phyloP scores from a whole-genome alignment of 2,329 filamentous ascomycete genomes.

The Blastomyces gilchristii region DNA sequence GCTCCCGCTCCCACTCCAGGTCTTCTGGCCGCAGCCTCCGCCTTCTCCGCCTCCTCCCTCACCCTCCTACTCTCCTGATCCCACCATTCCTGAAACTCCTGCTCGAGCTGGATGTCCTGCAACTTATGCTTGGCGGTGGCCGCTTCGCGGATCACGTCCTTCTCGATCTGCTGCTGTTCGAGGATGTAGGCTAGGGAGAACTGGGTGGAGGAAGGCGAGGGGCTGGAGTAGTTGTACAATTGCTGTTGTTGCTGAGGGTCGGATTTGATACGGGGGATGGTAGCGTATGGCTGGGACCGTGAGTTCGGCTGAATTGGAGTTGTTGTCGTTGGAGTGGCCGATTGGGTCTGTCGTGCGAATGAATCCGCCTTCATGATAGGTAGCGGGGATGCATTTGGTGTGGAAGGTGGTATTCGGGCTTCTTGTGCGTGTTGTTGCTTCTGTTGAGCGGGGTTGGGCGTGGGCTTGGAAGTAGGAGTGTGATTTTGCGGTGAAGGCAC shows the following conservation, averaged over 20 bases:
- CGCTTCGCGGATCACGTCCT: conserved; percentile 70
- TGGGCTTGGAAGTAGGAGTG: background rate
- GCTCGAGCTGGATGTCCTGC: conserved; percentile 91
- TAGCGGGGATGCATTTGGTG: conserved; percentile 3
- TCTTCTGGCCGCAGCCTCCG: conserved; percentile 25
- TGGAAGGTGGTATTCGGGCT: background rate
- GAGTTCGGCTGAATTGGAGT: conserved; percentile 32
- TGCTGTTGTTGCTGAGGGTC: conserved; percentile 33
- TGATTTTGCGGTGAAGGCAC: conserved; percentile 21
- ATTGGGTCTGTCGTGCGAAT: background rate
- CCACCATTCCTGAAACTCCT: conserved; percentile 96
- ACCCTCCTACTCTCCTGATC: conserved; percentile 68
- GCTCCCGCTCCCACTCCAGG: background rate
- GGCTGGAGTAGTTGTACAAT: conserved; percentile 27
- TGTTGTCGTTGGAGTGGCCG: background rate
- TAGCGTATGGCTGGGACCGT: conserved; percentile 17
- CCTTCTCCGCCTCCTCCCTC: conserved; percentile 51
- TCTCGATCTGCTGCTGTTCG: conserved; percentile 73
- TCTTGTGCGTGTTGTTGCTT: background rate
- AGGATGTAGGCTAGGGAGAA: conserved; percentile 82
- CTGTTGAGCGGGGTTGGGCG: background rate
- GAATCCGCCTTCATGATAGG: background rate
- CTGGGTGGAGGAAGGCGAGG: conserved; percentile 47
- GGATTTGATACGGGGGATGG: conserved; percentile 29
- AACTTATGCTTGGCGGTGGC: conserved; percentile 71